Evolutionary conservation across 164 flowering plant genomes (phyloP).

Genomic region (Litsea cubeba): DNA sequence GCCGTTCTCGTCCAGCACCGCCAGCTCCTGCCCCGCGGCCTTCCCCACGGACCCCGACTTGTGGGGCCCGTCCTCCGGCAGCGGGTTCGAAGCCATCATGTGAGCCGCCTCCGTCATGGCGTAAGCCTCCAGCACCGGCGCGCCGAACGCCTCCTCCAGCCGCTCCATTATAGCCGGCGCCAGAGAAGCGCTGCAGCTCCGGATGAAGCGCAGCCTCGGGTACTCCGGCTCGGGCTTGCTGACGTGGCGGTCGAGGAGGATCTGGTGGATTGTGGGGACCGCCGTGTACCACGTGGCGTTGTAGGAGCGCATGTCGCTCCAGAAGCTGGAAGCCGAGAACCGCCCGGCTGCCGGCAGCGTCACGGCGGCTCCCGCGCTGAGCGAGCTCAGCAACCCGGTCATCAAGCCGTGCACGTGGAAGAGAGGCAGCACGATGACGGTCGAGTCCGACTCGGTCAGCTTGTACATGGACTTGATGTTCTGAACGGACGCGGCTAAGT

Average conservation of each 20-base stretch:
- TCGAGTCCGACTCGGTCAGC: slow-evolving; percentile 70
- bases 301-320: slow-evolving; percentile 67
- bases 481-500: slow-evolving; percentile 58
- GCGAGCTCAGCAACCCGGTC: slow-evolving; percentile 65
- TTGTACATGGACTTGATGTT: slow-evolving; percentile 73
- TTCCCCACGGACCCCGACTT: slow-evolving; percentile 87
- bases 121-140: slow-evolving; percentile 91
- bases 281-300: slow-evolving; percentile 95
- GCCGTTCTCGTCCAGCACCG: slow-evolving; percentile 63
- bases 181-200: slow-evolving; percentile 87
- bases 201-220: slow-evolving; percentile 79
- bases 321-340: slow-evolving; percentile 88
- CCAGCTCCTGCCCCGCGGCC: slow-evolving; percentile 88
- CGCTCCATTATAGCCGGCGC: slow-evolving; percentile 61
- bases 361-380: slow-evolving; percentile 72
- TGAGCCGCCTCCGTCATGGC: slow-evolving; percentile 85
- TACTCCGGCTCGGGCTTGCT: slow-evolving; percentile 52
- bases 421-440: slow-evolving; percentile 82
- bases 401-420: slow-evolving; percentile 91
- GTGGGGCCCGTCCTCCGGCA: slow-evolving; percentile 67
- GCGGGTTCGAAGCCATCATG: slow-evolving; percentile 71
- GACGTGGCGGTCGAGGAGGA: slow-evolving; percentile 73
- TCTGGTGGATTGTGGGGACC: slow-evolving; percentile 95
- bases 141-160: slow-evolving; percentile 74
- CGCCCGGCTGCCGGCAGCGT: slow-evolving; percentile 81